phyloP scores from a whole-genome alignment of 306 rosid genomes.

The Glycine latifolia region DNA sequence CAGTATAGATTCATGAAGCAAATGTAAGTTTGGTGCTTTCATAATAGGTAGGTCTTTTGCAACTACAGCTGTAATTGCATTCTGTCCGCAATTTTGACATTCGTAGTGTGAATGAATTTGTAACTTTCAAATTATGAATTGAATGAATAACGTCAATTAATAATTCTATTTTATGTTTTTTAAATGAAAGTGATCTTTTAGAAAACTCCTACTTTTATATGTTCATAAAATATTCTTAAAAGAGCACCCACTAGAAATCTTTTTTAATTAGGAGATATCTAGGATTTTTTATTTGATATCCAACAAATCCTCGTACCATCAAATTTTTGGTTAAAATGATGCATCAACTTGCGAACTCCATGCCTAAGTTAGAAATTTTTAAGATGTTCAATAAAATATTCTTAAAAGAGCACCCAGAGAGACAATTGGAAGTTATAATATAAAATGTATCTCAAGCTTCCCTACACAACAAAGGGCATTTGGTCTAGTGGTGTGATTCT shows the following conservation, averaged over 20 bases:
- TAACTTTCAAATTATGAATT: not conserved
- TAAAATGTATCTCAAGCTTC: too few species aligned
- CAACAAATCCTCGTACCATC: too few species aligned
- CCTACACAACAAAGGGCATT: not conserved
- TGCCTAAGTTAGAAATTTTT: too few species aligned
- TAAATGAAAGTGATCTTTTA: not conserved
- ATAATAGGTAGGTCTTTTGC: not conserved
- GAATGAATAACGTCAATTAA: not conserved
- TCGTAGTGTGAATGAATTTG: not conserved
- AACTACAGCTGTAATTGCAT: not conserved
- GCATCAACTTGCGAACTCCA: too few species aligned
- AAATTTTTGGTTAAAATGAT: too few species aligned
- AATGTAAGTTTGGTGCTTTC: not conserved
- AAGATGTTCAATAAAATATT: too few species aligned
- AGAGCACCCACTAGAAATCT: too few species aligned
- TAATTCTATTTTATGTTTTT: not conserved
- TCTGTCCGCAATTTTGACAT: not conserved
- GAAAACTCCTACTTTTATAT: not conserved
- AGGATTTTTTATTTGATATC: too few species aligned
- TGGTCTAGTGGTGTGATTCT: slow-evolving; percentile 74
- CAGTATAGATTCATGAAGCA: not conserved
- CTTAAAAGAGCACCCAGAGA: too few species aligned
- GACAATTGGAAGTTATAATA: too few species aligned
- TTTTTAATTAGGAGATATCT: too few species aligned
- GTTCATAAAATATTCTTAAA: not conserved